These are phyloP conservation scores for Globisporangium mamillatum DNA, from an alignment of 352 stramenopile genomes.

Conservation along the genomic window DNA sequence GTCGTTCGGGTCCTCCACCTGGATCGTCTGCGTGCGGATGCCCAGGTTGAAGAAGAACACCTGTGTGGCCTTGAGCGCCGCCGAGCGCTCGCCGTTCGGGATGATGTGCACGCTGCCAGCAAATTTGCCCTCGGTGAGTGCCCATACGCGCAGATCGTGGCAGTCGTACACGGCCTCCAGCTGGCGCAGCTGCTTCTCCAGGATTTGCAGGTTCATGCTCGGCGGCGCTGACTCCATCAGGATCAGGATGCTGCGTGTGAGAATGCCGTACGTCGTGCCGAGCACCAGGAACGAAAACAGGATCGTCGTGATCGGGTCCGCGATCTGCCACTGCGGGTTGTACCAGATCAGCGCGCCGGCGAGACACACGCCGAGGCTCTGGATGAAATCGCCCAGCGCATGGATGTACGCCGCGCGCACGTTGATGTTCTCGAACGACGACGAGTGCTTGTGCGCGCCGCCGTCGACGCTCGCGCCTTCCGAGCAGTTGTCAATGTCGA, in stretches of 20 bases:
- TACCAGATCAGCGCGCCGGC: conserved; percentile 96
- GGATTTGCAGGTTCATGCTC: conserved; percentile 41
- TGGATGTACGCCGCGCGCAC: conserved; percentile 98
- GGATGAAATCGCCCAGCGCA: conserved; percentile 95
- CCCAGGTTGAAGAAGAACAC: conserved; percentile 46
- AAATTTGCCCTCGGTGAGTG: conserved; percentile 87
- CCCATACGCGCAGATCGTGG: conserved; percentile 98
- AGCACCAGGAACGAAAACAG: conserved; percentile 95
- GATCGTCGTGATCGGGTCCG: conserved; percentile 96
- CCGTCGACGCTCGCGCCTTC: conserved; percentile 10
- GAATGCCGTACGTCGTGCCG: conserved; percentile 91
- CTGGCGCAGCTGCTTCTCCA: conserved; percentile 61
- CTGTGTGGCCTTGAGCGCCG: conserved; percentile 55
- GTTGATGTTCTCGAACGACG: conserved; percentile 91
- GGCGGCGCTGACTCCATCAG: conserved; percentile 94
- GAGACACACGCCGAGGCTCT: conserved; percentile 96
- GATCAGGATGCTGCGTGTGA: conserved; percentile 90
- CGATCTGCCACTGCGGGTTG: conserved; percentile 93
- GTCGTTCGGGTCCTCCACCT: conserved; percentile 57
- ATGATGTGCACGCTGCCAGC: conserved; percentile 92
- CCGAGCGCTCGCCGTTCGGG: conserved; percentile 49
- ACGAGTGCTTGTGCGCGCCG: conserved; percentile 25
- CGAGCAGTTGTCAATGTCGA: conserved; percentile 38
- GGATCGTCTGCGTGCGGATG: conserved; percentile 61
- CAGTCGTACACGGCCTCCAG: conserved; percentile 89